A percentile compares a stretch with the other conserved stretches of the same genome.
These are phyloP conservation scores for Lipomyces yamadae DNA, from an alignment of 805 yeast species.

Conservation along the genomic window DNA sequence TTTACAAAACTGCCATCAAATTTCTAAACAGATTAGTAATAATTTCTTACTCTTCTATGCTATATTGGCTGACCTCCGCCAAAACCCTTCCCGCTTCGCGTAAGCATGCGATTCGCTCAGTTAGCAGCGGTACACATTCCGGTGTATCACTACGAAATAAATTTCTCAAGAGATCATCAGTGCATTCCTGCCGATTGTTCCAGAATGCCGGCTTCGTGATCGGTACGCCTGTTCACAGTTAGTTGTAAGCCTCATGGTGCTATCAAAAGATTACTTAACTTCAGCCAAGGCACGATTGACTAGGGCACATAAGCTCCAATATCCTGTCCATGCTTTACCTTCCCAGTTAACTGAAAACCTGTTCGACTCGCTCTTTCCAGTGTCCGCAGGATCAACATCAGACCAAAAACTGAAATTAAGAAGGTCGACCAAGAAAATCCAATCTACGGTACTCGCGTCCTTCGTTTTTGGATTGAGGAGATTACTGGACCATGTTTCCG, in stretches of 20 bases:
- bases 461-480: constrained; percentile 44
- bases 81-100: constrained; percentile 48
- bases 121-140: constrained; percentile 47
- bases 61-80: constrained; percentile 9
- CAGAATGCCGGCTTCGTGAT: constrained; percentile 49
- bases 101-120: constrained; percentile 45
- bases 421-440: constrained; percentile 52
- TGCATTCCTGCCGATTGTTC: constrained; percentile 41
- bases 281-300: constrained; percentile 50
- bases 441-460: constrained; percentile 40
- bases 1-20: constrained; percentile 39
- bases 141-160: constrained; percentile 46
- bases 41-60: not conserved
- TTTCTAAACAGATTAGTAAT: constrained; percentile 2
- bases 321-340: constrained; percentile 49
- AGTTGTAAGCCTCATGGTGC: not conserved
- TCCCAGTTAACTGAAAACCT: constrained; percentile 47
- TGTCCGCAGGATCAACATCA: constrained; percentile 44
- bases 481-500: constrained; percentile 49
- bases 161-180: constrained; percentile 38
- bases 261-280: constrained; percentile 14
- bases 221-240: constrained; percentile 42
- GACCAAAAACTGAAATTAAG: constrained; percentile 54
- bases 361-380: constrained; percentile 42
- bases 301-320: constrained; percentile 53